Conservation (phyloP, 2,329 filamentous ascomycete genomes). For the Colletotrichum chrysophilum region DNA sequence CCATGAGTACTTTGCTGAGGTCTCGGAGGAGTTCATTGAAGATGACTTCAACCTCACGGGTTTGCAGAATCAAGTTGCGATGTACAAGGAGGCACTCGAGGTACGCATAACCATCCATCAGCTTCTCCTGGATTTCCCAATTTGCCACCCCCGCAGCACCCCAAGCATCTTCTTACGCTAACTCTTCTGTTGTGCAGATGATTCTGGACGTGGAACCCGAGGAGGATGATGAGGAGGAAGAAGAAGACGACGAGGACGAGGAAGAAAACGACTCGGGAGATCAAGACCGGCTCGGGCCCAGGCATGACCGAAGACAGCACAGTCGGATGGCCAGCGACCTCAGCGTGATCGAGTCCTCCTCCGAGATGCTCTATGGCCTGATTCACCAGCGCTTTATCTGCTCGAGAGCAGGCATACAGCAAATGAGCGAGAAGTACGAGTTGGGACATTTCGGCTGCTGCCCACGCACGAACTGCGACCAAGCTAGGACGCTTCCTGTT, state of each 20-base stretch:
- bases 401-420: slow-evolving; percentile 92
- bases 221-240: slow-evolving; percentile 87
- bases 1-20: slow-evolving; percentile 98
- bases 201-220: slow-evolving; percentile 98
- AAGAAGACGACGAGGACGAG: slow-evolving; percentile 77
- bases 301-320: slow-evolving; percentile 75
- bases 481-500: slow-evolving; percentile 88
- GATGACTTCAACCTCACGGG: slow-evolving; percentile 99
- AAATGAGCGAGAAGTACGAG: slow-evolving; percentile 99
- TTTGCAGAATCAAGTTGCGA: slow-evolving; percentile 90
- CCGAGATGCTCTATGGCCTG: slow-evolving; percentile 96
- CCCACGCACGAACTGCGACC: slow-evolving; percentile 91
- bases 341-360: slow-evolving; percentile 94
- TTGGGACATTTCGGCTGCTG: slow-evolving; percentile 94
- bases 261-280: slow-evolving; percentile 75
- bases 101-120: slow-evolving; percentile 40
- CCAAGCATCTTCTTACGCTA: slow-evolving; percentile 10
- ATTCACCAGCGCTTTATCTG: slow-evolving; percentile 99
- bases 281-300: slow-evolving; percentile 54
- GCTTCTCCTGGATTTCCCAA: background rate
- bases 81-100: slow-evolving; percentile 99
- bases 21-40: slow-evolving; percentile 98
- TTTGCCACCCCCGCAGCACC: background rate
- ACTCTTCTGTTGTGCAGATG: slow-evolving; percentile 63
- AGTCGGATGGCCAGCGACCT: slow-evolving; percentile 90